Evolutionary conservation across 768 basidiomycete species (phyloP).

Genomic region (Mycena kentingensis): DNA sequence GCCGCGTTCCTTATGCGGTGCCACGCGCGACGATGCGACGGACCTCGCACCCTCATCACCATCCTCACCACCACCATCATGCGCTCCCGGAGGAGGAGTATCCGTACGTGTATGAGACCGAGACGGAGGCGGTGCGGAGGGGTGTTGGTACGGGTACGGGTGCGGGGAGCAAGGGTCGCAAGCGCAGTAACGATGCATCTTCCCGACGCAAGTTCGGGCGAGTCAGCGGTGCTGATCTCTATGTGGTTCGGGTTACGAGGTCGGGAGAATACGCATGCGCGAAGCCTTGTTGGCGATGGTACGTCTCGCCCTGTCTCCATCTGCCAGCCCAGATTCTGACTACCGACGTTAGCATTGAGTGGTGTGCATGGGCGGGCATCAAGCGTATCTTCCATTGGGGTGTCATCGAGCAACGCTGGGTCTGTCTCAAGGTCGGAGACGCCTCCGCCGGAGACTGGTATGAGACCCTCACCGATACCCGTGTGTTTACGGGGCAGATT

Average conservation of each 20-base stretch:
- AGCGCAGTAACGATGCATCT: conserved; percentile 3
- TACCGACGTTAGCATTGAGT: conserved; percentile 41
- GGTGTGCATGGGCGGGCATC: conserved; percentile 60
- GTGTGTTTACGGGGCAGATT: conserved; percentile 1
- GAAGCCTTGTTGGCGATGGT: conserved; percentile 56
- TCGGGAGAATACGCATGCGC: conserved; percentile 48
- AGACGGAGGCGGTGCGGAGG: not conserved
- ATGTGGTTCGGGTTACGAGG: conserved; percentile 53
- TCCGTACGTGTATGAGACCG: conserved; percentile 1
- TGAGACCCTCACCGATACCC: conserved; percentile 34
- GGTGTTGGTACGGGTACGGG: not conserved
- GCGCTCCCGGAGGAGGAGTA: not conserved
- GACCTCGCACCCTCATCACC: conserved; percentile 7
- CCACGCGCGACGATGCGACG: not conserved
- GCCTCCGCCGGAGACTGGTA: conserved; percentile 38
- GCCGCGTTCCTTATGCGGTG: conserved; percentile 12
- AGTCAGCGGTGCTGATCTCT: conserved; percentile 58
- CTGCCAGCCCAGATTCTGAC: not conserved
- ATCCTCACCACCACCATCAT: conserved; percentile 11
- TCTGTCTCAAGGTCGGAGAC: conserved; percentile 47
- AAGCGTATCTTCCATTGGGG: conserved; percentile 60
- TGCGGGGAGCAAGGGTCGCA: not conserved
- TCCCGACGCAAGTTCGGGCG: no score
- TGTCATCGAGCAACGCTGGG: conserved; percentile 35
- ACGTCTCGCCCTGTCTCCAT: conserved; percentile 4